These are phyloP conservation scores for Cryptococcus neoformans DNA, from an alignment of 1,284 basidiomycete species.

Conservation along the genomic window DNA sequence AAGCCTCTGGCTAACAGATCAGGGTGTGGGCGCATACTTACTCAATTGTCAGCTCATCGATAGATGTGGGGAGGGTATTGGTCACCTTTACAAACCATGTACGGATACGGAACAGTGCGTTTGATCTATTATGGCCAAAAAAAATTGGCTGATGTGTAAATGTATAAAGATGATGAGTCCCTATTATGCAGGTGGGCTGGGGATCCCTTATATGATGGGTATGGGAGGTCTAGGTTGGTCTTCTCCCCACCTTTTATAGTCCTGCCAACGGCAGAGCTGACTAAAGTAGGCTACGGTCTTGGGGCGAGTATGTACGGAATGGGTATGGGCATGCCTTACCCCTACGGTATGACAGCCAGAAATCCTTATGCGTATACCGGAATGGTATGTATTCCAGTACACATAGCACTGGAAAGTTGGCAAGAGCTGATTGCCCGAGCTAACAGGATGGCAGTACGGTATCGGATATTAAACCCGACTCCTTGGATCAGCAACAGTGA, in stretches of 20 bases:
- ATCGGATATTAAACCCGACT: neutral
- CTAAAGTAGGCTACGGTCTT: constrained; percentile 19
- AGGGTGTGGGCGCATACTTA: no score
- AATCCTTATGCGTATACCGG: constrained; percentile 35
- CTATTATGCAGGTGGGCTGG: constrained; percentile 36
- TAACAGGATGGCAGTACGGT: neutral
- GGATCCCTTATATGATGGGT: constrained; percentile 34
- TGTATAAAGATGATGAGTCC: constrained; percentile 24
- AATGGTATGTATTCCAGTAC: constrained; percentile 20
- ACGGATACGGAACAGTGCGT: constrained; percentile 3
- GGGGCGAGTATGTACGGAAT: constrained; percentile 28
- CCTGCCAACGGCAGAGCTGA: neutral
- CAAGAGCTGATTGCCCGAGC: neutral
- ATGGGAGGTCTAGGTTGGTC: constrained; percentile 28
- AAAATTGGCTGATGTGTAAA: neutral
- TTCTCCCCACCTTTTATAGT: neutral
- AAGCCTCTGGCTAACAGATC: no score
- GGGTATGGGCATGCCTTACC: constrained; percentile 33
- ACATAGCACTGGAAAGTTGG: constrained; percentile 9
- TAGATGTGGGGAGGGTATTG: constrained; percentile 16
- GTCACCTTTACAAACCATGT: constrained; percentile 13
- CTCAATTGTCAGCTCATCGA: neutral
- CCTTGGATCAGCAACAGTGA: no score
- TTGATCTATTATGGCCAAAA: no score
- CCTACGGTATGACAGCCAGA: constrained; percentile 28